These are phyloP conservation scores for Phyllosticta citribraziliensis DNA, from an alignment of 2,329 filamentous ascomycete genomes.

Conservation along the genomic window DNA sequence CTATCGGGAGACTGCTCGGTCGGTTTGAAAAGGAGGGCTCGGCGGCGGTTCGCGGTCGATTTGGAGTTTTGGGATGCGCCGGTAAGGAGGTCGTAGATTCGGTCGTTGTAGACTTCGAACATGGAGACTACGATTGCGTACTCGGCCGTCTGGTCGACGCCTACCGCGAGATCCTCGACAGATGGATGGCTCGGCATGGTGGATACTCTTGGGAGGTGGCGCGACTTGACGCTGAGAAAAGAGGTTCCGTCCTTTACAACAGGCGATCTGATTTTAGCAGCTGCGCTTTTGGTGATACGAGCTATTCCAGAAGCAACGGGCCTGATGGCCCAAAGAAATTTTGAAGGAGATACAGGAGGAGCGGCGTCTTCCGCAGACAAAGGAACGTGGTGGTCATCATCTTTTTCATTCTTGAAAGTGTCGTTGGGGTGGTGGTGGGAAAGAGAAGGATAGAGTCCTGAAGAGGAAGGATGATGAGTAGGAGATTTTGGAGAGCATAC, in stretches of 20 bases:
- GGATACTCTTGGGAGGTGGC: conserved; percentile 59
- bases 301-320: conserved; percentile 21
- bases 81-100: conserved; percentile 86
- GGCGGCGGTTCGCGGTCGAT: conserved; percentile 46
- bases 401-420: neutral
- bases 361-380: neutral
- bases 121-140: conserved; percentile 89
- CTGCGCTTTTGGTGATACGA: conserved; percentile 19
- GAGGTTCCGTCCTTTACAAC: conserved; percentile 44
- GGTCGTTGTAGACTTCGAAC: conserved; percentile 99
- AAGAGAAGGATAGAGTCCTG: conserved; percentile 3
- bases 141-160: conserved; percentile 61
- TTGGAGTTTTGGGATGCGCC: conserved; percentile 48
- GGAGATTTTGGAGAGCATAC: conserved; percentile 1
- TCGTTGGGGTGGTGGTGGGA: neutral
- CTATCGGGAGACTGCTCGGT: conserved; percentile 80
- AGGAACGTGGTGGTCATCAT: neutral
- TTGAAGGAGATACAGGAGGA: neutral
- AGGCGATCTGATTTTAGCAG: conserved; percentile 20
- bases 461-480: neutral
- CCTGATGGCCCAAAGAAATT: conserved; percentile 18
- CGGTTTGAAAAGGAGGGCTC: conserved; percentile 80
- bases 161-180: conserved; percentile 46
- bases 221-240: conserved; percentile 40
- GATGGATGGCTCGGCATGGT: conserved; percentile 64